These are phyloP conservation scores for Silybum marianum DNA, from an alignment of 129 eudicot species.

Conservation along the genomic window DNA sequence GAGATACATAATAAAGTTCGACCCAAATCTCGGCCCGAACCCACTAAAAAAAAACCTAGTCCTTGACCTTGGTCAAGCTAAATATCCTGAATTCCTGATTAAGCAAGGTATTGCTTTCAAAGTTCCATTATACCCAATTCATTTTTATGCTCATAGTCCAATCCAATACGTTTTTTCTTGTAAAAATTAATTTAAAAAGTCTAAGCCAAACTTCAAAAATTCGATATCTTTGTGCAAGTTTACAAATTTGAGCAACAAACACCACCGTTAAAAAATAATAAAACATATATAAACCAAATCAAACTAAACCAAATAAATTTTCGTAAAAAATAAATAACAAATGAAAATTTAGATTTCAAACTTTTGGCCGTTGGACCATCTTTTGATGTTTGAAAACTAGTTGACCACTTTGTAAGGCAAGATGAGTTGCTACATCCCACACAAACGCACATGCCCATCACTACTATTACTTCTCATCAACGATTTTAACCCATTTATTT, in stretches of 20 bases:
- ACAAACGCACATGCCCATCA: not conserved
- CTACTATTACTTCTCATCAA: not conserved
- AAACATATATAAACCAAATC: no score
- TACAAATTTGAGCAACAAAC: no score
- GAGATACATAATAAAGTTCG: not conserved
- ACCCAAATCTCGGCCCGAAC: not conserved
- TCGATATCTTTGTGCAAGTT: no score
- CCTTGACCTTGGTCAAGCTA: not conserved
- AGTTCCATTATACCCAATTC: no score
- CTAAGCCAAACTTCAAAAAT: no score
- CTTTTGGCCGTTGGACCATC: not conserved
- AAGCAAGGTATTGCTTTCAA: not conserved
- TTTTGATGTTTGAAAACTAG: conserved; percentile 11
- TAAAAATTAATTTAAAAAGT: no score
- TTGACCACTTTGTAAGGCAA: conserved; percentile 11
- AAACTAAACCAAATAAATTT: no score
- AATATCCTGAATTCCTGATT: not conserved
- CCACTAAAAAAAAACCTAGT: not conserved
- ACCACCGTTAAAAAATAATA: no score
- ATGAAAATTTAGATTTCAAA: not conserved
- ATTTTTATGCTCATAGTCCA: no score
- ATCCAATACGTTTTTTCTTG: no score
- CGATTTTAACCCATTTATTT: not conserved
- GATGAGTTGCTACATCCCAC: not conserved
- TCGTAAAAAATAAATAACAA: no score